Conservation (phyloP, 352 stramenopile species). For the Pythium rishiriense region DNA sequence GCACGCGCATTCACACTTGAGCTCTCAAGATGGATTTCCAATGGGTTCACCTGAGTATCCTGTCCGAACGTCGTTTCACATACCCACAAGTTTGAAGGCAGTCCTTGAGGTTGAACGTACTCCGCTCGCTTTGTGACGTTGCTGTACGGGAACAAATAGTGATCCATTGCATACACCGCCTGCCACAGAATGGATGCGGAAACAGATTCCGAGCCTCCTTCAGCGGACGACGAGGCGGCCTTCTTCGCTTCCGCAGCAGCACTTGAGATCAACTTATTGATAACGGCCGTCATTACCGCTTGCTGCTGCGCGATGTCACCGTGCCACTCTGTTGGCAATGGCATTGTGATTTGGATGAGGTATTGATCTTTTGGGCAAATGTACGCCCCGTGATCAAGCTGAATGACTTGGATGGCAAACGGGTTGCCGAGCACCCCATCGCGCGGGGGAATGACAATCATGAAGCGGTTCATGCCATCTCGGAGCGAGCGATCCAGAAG, state of each 20-base stretch:
- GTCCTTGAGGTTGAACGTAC: conserved; percentile 10
- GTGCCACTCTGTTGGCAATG: conserved; percentile 43
- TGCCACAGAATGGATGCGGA: conserved; percentile 41
- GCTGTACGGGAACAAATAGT: conserved; percentile 25
- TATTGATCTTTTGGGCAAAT: conserved; percentile 62
- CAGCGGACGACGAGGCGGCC: background rate
- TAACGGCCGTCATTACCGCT: conserved; percentile 40
- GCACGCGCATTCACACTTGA: conserved; percentile 55
- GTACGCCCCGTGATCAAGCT: conserved; percentile 65
- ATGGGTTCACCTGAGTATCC: conserved; percentile 29
- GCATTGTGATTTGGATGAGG: conserved; percentile 68
- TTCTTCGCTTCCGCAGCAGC: conserved; percentile 13
- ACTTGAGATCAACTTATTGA: conserved; percentile 36
- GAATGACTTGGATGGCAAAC: conserved; percentile 68
- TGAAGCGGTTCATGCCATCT: conserved; percentile 42
- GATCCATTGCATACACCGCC: conserved; percentile 65
- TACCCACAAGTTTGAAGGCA: conserved; percentile 50
- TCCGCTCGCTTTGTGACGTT: conserved; percentile 17
- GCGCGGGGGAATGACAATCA: conserved; percentile 70
- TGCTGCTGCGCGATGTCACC: conserved; percentile 36
- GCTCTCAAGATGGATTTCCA: conserved; percentile 68
- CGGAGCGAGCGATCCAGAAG: conserved; percentile 47
- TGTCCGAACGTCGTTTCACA: conserved; percentile 41
- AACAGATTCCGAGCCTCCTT: conserved; percentile 14
- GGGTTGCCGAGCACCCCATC: conserved; percentile 53